phyloP scores from a whole-genome alignment of 768 basidiomycete genomes.

The Boletales sp. region DNA sequence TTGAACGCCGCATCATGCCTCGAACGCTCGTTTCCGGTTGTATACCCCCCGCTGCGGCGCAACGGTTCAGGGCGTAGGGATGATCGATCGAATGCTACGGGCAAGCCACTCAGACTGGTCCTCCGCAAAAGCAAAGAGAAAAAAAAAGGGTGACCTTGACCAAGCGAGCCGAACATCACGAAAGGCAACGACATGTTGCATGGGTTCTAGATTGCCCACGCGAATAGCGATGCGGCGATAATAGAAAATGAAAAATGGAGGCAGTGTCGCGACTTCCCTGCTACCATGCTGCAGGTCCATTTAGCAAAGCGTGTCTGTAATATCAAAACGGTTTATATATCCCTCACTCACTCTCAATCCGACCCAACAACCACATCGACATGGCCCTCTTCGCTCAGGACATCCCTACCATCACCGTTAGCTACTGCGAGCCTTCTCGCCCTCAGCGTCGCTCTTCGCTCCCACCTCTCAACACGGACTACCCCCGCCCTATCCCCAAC shows the following conservation, averaged over 20 bases:
- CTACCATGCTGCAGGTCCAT: conserved; percentile 4
- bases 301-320: too few species aligned
- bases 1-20: conserved; percentile 15
- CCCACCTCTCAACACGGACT: conserved; percentile 11
- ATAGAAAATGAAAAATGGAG: conserved; percentile 12
- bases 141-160: neutral
- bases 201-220: neutral
- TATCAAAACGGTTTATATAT: conserved; percentile 13
- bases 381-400: conserved; percentile 3
- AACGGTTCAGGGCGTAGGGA: neutral
- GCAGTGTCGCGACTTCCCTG: conserved; percentile 3
- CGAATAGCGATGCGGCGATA: conserved; percentile 14
- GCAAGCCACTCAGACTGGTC: neutral
- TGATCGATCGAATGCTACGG: conserved; percentile 15
- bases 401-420: conserved; percentile 12
- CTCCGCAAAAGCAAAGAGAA: neutral
- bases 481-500: conserved; percentile 71
- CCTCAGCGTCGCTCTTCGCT: conserved; percentile 20
- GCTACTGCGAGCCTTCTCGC: neutral
- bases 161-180: neutral
- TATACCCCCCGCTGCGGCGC: conserved; percentile 2
- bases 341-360: neutral
- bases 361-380: conserved; percentile 7
- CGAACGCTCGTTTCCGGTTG: conserved; percentile 23
- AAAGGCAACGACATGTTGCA: conserved; percentile 6